Evolutionary conservation across 2,329 filamentous ascomycete genomes (phyloP).

Genomic region (Monosporascus sp.): DNA sequence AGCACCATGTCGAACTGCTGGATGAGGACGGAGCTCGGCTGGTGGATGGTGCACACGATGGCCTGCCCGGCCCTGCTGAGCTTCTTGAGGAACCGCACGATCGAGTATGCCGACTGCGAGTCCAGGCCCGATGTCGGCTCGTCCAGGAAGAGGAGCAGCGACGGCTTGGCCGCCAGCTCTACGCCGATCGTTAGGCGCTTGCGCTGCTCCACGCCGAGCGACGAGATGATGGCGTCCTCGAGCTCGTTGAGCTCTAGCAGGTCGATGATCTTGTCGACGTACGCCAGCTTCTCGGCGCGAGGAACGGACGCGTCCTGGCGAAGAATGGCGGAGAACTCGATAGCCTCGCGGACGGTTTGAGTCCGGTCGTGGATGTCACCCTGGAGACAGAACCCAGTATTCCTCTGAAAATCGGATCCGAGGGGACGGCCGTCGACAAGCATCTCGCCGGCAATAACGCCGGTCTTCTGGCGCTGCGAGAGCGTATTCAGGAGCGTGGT

Average conservation of each 20-base stretch:
- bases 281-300: conserved; percentile 72
- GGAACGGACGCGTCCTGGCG: conserved; percentile 74
- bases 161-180: conserved; percentile 65
- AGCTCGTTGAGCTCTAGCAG: conserved; percentile 68
- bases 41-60: conserved; percentile 70
- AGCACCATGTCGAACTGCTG: conserved; percentile 72
- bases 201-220: conserved; percentile 62
- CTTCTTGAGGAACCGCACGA: conserved; percentile 65
- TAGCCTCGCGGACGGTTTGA: conserved; percentile 78
- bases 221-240: conserved; percentile 61
- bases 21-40: conserved; percentile 63
- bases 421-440: conserved; percentile 63
- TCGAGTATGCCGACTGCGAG: conserved; percentile 62
- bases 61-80: conserved; percentile 62
- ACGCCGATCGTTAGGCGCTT: conserved; percentile 71
- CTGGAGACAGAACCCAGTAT: conserved; percentile 68
- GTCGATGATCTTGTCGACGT: conserved; percentile 90
- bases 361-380: conserved; percentile 67
- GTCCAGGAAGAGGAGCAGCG: conserved; percentile 63
- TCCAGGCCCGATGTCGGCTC: conserved; percentile 69
- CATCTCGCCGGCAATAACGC: conserved; percentile 63
- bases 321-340: conserved; percentile 74
- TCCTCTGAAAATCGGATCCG: conserved; percentile 59
- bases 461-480: conserved; percentile 64
- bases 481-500: conserved; percentile 74